phyloP scores from a whole-genome alignment of 1,284 basidiomycete genomes.

The Irpex sp. region DNA sequence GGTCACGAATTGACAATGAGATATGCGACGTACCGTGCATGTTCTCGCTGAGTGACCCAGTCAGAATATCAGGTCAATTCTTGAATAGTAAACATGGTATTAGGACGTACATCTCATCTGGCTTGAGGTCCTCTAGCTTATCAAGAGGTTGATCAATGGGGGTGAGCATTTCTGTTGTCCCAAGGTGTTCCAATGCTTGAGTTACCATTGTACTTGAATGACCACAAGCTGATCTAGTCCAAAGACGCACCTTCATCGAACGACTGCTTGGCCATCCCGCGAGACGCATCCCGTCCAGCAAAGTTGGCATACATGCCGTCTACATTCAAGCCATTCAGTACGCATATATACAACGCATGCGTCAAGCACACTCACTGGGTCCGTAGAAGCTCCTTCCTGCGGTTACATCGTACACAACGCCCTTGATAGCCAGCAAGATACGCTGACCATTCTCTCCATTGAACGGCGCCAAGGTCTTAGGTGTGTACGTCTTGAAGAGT shows the following conservation, averaged over 20 bases:
- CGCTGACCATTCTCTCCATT: constrained; percentile 65
- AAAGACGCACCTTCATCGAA: constrained; percentile 74
- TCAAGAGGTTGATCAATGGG: constrained; percentile 85
- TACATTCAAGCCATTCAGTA: constrained; percentile 25
- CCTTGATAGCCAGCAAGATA: constrained; percentile 85
- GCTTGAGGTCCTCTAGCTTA: constrained; percentile 72
- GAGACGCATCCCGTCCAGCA: constrained; percentile 89
- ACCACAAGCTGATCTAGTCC: background rate
- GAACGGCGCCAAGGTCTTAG: constrained; percentile 67
- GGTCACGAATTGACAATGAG: background rate
- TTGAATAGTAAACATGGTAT: background rate
- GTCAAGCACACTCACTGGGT: constrained; percentile 54
- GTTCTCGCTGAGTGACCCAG: constrained; percentile 60
- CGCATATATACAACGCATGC: background rate
- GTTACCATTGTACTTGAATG: background rate
- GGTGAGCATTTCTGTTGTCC: constrained; percentile 79
- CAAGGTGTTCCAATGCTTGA: background rate
- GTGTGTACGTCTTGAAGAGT: constrained; percentile 74
- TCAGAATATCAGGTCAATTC: background rate
- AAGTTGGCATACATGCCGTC: constrained; percentile 97
- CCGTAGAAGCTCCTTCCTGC: constrained; percentile 90
- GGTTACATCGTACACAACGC: constrained; percentile 90
- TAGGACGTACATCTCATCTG: constrained; percentile 78
- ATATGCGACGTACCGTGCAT: constrained; percentile 62
- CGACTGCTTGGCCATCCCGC: constrained; percentile 96